phyloP scores from a whole-genome alignment of 148 eudicot species.

The Amaranthus hypochondriacus region DNA sequence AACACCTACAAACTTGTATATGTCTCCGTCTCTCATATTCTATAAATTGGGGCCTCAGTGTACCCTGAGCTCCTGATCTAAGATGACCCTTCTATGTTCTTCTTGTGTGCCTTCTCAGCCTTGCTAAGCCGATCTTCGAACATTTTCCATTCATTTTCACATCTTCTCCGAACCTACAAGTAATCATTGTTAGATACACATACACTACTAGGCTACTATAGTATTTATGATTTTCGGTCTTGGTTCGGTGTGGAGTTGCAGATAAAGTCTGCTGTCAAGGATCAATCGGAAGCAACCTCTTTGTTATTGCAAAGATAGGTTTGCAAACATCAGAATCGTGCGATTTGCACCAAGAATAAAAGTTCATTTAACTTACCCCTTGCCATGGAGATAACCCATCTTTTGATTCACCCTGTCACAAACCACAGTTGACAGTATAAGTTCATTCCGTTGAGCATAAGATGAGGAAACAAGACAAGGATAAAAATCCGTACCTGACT shows the following conservation, averaged over 20 bases:
- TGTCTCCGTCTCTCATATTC: neutral
- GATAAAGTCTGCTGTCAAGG: too few species aligned
- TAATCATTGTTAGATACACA: neutral
- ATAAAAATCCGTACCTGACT: slow-evolving; percentile 47
- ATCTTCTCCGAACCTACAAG: slow-evolving; percentile 25
- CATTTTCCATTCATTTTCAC: slow-evolving; percentile 36
- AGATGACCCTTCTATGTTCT: neutral
- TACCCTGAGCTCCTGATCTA: neutral
- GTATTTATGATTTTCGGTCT: too few species aligned
- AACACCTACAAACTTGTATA: neutral
- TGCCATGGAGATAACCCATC: slow-evolving; percentile 25
- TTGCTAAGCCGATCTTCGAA: slow-evolving; percentile 19
- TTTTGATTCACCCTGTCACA: slow-evolving; percentile 26
- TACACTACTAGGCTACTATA: neutral
- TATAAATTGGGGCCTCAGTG: neutral
- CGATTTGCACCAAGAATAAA: too few species aligned
- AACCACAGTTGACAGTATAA: slow-evolving; percentile 2
- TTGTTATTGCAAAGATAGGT: neutral
- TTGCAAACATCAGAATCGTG: neutral
- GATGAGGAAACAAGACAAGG: neutral
- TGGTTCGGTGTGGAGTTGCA: too few species aligned
- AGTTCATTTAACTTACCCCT: slow-evolving; percentile 31
- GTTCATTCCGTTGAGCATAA: neutral
- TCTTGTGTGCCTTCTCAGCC: slow-evolving; percentile 23
- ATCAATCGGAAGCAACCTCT: too few species aligned